These are phyloP conservation scores for Wallemia hederae DNA, from an alignment of 1,284 basidiomycete genomes.

Conservation along the genomic window DNA sequence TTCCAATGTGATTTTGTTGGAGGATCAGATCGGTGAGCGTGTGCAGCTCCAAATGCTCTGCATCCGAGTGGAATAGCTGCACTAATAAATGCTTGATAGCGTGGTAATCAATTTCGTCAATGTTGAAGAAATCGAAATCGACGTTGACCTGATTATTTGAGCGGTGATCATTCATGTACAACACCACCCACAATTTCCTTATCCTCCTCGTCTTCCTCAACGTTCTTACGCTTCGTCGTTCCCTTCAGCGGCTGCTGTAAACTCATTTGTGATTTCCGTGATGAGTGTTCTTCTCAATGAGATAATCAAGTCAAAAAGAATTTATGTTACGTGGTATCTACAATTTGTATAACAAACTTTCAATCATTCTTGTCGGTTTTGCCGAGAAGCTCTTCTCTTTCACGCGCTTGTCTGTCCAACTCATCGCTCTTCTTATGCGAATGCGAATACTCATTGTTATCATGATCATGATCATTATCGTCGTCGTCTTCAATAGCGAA, in stretches of 20 bases:
- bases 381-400: slow-evolving; percentile 4
- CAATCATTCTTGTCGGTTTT: not conserved
- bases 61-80: slow-evolving; percentile 58
- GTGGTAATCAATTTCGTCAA: slow-evolving; percentile 56
- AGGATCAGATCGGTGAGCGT: slow-evolving; percentile 50
- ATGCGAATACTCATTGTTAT: slow-evolving; percentile 13
- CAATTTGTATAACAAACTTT: not conserved
- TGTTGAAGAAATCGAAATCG: slow-evolving; percentile 73
- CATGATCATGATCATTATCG: too few species aligned
- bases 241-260: not conserved
- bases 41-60: slow-evolving; percentile 34
- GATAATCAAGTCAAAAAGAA: too few species aligned
- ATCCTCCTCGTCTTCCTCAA: not conserved
- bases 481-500: slow-evolving; percentile 60
- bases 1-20: slow-evolving; percentile 42
- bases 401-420: slow-evolving; percentile 3
- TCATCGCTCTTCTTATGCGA: slow-evolving; percentile 7
- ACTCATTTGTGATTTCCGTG: not conserved
- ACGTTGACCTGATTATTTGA: slow-evolving; percentile 26
- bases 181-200: not conserved
- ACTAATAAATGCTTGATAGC: slow-evolving; percentile 48
- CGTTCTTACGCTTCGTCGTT: not conserved
- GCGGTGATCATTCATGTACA: not conserved
- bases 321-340: too few species aligned
- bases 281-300: not conserved